Evolutionary conservation across 768 basidiomycete species (phyloP).

Genomic region (Lentinula guzmanii): DNA sequence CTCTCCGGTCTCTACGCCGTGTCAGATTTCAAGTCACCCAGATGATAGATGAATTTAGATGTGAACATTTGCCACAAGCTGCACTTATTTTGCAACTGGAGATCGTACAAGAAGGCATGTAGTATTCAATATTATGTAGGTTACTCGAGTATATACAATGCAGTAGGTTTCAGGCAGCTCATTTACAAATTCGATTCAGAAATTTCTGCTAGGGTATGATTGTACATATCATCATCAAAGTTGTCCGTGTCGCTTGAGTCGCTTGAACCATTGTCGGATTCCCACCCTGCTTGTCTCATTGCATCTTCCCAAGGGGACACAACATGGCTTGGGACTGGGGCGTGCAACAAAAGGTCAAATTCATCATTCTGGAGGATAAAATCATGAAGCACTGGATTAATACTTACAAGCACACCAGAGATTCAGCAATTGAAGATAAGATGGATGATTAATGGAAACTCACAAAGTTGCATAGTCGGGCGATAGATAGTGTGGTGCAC

Average conservation of each 20-base stretch:
- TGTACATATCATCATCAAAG: neutral
- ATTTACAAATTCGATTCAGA: too few species aligned
- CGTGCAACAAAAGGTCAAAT: neutral
- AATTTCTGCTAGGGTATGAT: neutral
- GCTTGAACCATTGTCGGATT: neutral
- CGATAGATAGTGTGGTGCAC: constrained; percentile 15
- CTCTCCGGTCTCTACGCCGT: neutral
- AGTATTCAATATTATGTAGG: neutral
- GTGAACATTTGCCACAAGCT: neutral
- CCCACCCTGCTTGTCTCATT: neutral
- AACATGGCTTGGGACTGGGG: neutral
- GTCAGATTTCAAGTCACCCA: neutral
- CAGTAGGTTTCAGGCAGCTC: too few species aligned
- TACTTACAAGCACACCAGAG: neutral
- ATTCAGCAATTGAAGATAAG: neutral
- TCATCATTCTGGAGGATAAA: neutral
- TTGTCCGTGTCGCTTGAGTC: neutral
- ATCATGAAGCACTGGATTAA: constrained; percentile 1
- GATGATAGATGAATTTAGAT: neutral
- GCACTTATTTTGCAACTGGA: neutral
- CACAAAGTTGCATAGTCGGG: constrained; percentile 10
- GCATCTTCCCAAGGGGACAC: neutral
- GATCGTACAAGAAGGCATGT: neutral
- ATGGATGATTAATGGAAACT: neutral
- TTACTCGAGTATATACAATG: too few species aligned